Conservation (phyloP, 2,329 filamentous ascomycete species). For the Tolypocladium amazonense region DNA sequence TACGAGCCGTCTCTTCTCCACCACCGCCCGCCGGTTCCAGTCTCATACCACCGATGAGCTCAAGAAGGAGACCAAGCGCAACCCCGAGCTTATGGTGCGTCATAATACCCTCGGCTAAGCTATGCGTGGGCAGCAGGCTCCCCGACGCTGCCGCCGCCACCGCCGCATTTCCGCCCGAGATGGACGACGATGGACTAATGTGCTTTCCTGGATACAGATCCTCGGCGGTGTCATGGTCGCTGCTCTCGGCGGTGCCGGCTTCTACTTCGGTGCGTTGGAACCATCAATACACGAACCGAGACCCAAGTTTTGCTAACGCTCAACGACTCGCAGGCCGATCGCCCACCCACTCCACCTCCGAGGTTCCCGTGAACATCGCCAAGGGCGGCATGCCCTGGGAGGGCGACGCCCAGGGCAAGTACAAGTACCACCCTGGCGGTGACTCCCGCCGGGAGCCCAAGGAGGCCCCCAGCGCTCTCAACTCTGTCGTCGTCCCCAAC, state of each 20-base stretch:
- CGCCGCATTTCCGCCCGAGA: background rate
- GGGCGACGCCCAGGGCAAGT: constrained; percentile 52
- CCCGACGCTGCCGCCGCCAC: background rate
- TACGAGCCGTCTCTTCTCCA: constrained; percentile 45
- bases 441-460: constrained; percentile 65
- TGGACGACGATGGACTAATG: background rate
- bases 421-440: constrained; percentile 77
- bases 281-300: background rate
- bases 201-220: constrained; percentile 45
- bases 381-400: constrained; percentile 88
- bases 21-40: constrained; percentile 39
- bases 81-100: constrained; percentile 35
- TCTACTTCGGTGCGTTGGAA: constrained; percentile 61
- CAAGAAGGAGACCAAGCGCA: constrained; percentile 47
- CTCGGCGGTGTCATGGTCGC: constrained; percentile 85
- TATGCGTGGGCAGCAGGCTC: background rate
- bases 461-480: constrained; percentile 90
- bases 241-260: constrained; percentile 80
- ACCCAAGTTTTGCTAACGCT: background rate
- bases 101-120: constrained; percentile 18
- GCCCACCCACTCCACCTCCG: constrained; percentile 76
- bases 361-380: constrained; percentile 65
- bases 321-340: constrained; percentile 49
- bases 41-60: constrained; percentile 34
- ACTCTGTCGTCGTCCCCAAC: constrained; percentile 87